Evolutionary conservation across 169 alveolate genomes (phyloP).

Genomic region (Eimeria maxima): DNA sequence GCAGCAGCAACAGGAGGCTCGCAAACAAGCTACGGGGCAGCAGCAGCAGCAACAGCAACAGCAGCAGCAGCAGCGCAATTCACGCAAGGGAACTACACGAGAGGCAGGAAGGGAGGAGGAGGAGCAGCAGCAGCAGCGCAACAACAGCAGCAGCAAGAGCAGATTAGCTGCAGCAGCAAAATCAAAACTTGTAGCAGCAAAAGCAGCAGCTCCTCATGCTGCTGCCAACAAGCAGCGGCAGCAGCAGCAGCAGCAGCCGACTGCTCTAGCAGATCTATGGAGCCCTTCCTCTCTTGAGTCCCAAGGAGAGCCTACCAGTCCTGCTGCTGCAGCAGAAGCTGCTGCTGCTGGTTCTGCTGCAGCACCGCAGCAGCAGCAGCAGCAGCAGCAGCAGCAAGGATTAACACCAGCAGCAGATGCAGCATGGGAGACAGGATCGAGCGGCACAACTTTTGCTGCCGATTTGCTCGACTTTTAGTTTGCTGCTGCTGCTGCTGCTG

Average conservation of each 20-base stretch:
- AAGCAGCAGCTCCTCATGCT: background rate
- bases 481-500: no score
- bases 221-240: no score
- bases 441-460: slow-evolving; percentile 15
- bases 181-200: background rate
- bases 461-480: background rate
- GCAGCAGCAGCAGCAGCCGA: background rate
- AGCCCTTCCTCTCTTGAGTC: slow-evolving; percentile 50
- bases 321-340: background rate
- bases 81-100: no score
- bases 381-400: no score
- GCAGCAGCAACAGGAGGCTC: no score
- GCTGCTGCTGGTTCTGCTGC: background rate
- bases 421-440: slow-evolving; percentile 28
- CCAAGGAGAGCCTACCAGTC: no score
- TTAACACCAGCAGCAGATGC: no score
- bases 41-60: no score
- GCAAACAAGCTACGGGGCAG: no score
- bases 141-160: background rate
- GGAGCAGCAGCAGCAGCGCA: no score
- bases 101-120: no score
- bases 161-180: slow-evolving; percentile 19
- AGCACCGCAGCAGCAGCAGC: slow-evolving; percentile 7
- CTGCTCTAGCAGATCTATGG: background rate
- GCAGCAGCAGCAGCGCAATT: no score